Conservation (phyloP, 2,329 filamentous ascomycete genomes). For the Ophiostoma sp. region DNA sequence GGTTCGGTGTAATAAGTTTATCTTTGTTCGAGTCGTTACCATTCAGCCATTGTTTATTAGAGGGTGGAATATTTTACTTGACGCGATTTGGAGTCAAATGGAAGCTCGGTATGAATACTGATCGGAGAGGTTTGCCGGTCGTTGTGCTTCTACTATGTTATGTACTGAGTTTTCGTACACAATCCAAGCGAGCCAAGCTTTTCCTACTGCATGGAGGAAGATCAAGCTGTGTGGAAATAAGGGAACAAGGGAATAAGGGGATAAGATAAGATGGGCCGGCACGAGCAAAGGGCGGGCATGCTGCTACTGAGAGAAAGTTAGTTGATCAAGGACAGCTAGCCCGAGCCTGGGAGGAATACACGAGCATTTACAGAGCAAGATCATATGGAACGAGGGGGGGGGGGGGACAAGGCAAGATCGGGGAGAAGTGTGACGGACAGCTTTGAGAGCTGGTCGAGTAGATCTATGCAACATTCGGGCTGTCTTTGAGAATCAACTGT, state of each 20-base stretch:
- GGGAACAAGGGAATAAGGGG: not conserved
- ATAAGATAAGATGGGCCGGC: not conserved
- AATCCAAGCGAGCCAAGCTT: not conserved
- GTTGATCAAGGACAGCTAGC: not conserved
- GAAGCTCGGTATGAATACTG: not conserved
- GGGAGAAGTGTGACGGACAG: not conserved
- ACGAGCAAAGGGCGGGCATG: not conserved
- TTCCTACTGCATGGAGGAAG: not conserved
- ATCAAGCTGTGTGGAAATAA: not conserved
- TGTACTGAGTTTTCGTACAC: not conserved
- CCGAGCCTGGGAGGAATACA: not conserved
- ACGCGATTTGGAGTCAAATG: not conserved
- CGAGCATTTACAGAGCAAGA: too few species aligned
- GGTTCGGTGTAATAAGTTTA: too few species aligned
- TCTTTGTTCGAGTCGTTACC: too few species aligned
- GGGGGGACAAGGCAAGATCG: not conserved
- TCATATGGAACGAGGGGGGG: too few species aligned
- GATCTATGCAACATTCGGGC: too few species aligned
- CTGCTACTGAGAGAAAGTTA: not conserved
- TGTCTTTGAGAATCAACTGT: too few species aligned
- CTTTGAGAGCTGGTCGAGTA: too few species aligned
- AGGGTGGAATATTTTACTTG: too few species aligned
- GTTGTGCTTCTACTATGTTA: too few species aligned
- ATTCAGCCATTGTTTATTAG: too few species aligned
- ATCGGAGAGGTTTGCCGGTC: not conserved